Evolutionary conservation across 75 land plant species (phyloP).

Genomic region (Chamaecyparis obtusa): DNA sequence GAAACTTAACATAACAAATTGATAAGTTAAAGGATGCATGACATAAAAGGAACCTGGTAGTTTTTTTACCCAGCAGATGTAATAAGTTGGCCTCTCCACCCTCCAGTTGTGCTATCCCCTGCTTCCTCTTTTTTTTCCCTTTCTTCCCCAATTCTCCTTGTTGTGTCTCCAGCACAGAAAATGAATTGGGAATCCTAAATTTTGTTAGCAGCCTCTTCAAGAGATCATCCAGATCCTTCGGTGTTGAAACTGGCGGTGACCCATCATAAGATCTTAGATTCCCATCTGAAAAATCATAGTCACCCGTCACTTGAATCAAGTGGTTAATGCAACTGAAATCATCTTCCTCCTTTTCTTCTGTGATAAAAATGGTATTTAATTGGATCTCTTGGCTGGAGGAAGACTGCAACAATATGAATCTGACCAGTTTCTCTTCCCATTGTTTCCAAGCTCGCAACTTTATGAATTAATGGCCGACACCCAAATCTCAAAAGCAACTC

Average conservation of each 20-base stretch:
- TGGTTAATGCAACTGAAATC: not conserved
- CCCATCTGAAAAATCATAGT: not conserved
- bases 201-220: not conserved
- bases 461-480: not conserved
- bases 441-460: not conserved
- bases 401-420: not conserved
- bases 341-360: not conserved
- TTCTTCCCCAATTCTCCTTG: too few relatives aligned
- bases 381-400: not conserved
- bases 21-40: too few relatives aligned
- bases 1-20: too few relatives aligned
- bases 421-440: not conserved
- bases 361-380: not conserved
- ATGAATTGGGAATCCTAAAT: not conserved
- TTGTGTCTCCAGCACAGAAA: not conserved
- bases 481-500: not conserved
- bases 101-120: too few relatives aligned
- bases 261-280: not conserved
- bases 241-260: not conserved
- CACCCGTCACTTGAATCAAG: not conserved
- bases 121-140: too few relatives aligned
- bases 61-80: too few relatives aligned
- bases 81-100: too few relatives aligned
- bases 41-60: too few relatives aligned
- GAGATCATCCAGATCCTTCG: not conserved